Evolutionary conservation across 192 early-diverging fungal species (phyloP).

Genomic region (Obelidium mucronatum): DNA sequence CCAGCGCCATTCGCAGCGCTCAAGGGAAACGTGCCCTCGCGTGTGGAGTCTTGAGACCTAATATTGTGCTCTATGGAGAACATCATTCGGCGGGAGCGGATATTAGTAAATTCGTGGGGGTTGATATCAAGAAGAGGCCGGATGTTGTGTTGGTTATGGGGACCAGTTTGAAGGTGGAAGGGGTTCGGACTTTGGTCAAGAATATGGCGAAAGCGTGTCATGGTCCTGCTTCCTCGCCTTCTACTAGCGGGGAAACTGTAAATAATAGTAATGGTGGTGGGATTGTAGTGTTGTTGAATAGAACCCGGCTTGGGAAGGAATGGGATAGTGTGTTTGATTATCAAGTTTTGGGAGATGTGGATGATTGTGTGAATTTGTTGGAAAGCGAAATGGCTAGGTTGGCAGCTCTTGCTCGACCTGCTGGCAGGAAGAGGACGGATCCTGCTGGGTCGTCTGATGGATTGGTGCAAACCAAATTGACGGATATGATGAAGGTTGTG

Average conservation of each 20-base stretch:
- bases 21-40: constrained; percentile 79
- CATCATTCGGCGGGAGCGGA: constrained; percentile 75
- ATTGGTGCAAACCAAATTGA: background rate
- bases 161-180: constrained; percentile 85
- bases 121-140: constrained; percentile 55
- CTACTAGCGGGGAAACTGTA: background rate
- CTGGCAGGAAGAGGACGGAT: background rate
- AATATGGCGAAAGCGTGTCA: constrained; percentile 61
- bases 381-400: constrained; percentile 25
- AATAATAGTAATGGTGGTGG: constrained; percentile 39
- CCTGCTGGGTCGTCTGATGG: background rate
- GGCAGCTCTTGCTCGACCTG: background rate
- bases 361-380: constrained; percentile 53
- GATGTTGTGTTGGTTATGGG: constrained; percentile 90
- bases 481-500: background rate
- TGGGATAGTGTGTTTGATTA: constrained; percentile 86
- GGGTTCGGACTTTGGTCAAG: constrained; percentile 78
- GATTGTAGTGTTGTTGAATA: constrained; percentile 77
- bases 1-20: constrained; percentile 53
- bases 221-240: background rate
- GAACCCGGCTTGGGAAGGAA: constrained; percentile 66
- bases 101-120: constrained; percentile 42
- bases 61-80: constrained; percentile 97
- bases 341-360: constrained; percentile 72
- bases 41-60: constrained; percentile 84